These are phyloP conservation scores for Annona squamosa DNA, from an alignment of 164 flowering plant species.

Conservation along the genomic window DNA sequence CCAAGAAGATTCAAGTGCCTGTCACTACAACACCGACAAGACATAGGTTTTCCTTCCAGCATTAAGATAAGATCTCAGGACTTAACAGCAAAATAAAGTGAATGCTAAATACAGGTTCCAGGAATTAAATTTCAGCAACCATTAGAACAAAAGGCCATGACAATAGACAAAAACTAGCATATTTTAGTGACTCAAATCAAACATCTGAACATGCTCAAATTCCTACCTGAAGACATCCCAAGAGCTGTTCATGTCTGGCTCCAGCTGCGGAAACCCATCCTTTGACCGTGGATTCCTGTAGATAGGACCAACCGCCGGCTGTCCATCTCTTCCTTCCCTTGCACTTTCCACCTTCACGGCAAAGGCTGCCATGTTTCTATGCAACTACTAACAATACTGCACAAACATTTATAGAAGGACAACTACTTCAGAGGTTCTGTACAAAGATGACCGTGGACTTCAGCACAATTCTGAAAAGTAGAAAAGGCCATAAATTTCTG, in stretches of 20 bases:
- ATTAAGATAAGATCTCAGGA: not conserved
- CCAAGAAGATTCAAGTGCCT: not conserved
- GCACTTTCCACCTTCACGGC: conserved; percentile 66
- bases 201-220: not conserved
- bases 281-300: conserved; percentile 57
- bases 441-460: not conserved
- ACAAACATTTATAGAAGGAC: not conserved
- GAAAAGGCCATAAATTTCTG: not conserved
- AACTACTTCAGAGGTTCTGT: not conserved
- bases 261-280: conserved; percentile 48
- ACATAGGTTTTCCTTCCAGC: not conserved
- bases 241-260: conserved; percentile 32
- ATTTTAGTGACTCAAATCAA: too few relatives aligned
- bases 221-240: conserved; percentile 88
- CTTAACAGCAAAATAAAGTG: not conserved
- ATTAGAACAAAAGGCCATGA: too few relatives aligned
- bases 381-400: not conserved
- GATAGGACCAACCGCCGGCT: conserved; percentile 77
- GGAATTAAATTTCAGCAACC: too few relatives aligned
- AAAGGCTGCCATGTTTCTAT: conserved; percentile 47
- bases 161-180: too few relatives aligned
- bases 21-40: not conserved
- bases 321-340: conserved; percentile 61
- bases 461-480: not conserved
- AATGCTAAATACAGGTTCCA: not conserved